Base-by-base conservation (phyloP, 306 rosid species). In the Prunus armeniaca region DNA sequence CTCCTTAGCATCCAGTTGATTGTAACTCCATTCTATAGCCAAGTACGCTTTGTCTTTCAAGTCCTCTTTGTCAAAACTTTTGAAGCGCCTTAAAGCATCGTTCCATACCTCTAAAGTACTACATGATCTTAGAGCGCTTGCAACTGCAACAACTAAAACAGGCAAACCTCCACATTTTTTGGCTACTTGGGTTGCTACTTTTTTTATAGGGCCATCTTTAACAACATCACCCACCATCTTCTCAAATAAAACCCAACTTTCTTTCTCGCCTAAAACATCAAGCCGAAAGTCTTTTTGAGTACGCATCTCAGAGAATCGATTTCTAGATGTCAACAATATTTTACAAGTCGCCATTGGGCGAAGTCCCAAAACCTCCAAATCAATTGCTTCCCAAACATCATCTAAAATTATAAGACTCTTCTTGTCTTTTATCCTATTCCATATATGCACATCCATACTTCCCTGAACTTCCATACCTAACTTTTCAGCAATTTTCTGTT, bases 21-120 rank as follows among this genome's bases (percentile, higher is more conserved):
- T 2, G 69, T 66, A 86, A 64, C 80, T 80, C 79, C 84, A 61
- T 27, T 65, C 45, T 19, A 83, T 4, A 43, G 72, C 64, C 1
- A 38, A 25, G n/a, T 3, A 14, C 3, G 47, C 67, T 12, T 17
- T n/a, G 52, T 68, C 30, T n/a, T 3, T 6, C 43, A 11, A 4
- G 0, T 18, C 22, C 0, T 67, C 3, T 2, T 67, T 52, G 30
- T 55, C 77, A 24, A 78, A 68, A 3, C 15, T 8, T 15, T 32
- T 74, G 17, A 82, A 30, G 0, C 15, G 0, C 28, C n/a, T n/a
- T 46, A 47, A 55, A 9, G 57, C 60, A 28, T 43, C 30, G 0
- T 3, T 55, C 79, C 80, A 79, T 7, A 0, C 22, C 38, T 4
- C 8, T 20, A n/a, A 0, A 0, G n/a, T n/a, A n/a, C n/a, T n/a